Base-by-base conservation (phyloP, 2,329 filamentous ascomycete species). In the Cladosporium phlei region DNA sequence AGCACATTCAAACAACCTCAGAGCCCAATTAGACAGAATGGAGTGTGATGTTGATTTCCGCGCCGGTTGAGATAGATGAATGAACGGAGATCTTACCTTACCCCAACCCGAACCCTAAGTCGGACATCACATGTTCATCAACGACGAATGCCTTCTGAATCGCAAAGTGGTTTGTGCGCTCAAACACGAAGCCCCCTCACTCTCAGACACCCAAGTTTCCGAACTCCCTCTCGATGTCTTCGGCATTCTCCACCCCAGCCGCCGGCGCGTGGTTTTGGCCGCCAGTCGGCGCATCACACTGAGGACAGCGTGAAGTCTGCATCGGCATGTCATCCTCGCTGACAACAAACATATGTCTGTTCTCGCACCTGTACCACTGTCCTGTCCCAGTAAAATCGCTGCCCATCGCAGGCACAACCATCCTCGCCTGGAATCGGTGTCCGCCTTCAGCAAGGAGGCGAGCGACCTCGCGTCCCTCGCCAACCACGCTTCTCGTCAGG, bases 281-380 rank as follows among this genome's bases (percentile, higher is more conserved):
- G 2, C 82, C 82, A 22, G 86, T 72, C 0, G 62, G 51, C 1
- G 70, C 70, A 2, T 70, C 74, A 52, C 83, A 88, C 52, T 86
- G 75, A 0, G 83, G 81, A 53, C 84, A 88, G 2, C 61, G 61
- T 1, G 81, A 74, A 14, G 57, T 46, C 59, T 86, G 51, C 78
- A 84, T 83, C 0, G 82, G 78, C 72, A 79, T 78, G 55, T 68
- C 72, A 50, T 71, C 69, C 21, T 66, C 61, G 2, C 59, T 55
- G 11, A 57, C 42, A 2, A 56, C 56, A 48, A 69, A 67, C 2
- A 77, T 74, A 57, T 83, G 77, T 2, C 73, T 72, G 48, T 80
- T 79, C 19, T 52, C 61, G 51, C 78, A 83, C 1, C 64, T 69
- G 59, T 83, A 84, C 80, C 80, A 84, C 52, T 82, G 78, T 0